Conservation (phyloP, 208 protist species). For the Acanthamoeba culbertsoni region DNA sequence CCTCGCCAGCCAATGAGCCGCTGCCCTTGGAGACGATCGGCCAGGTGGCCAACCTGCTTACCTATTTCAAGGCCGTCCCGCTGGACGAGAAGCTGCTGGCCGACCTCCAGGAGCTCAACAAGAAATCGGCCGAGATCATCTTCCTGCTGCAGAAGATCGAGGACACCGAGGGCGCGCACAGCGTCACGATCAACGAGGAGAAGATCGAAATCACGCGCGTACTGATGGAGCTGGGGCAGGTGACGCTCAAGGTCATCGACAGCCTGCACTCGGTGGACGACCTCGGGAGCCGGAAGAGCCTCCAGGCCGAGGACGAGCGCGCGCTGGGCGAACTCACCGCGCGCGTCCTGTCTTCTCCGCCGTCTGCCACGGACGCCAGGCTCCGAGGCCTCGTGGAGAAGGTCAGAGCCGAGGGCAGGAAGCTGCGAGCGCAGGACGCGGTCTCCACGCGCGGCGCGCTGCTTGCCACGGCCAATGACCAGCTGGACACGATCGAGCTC, state of each 20-base stretch:
- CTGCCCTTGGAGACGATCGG: neutral
- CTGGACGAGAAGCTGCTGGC: neutral
- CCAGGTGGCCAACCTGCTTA: neutral
- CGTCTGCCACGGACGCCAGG: neutral
- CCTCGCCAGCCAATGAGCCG: neutral
- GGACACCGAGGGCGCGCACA: conserved; percentile 41
- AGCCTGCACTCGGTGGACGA: conserved; percentile 31
- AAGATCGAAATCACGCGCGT: conserved; percentile 17
- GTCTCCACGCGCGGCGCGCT: neutral
- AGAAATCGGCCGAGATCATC: conserved; percentile 16
- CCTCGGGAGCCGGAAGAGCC: neutral
- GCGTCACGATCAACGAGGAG: conserved; percentile 20
- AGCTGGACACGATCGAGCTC: conserved; percentile 43
- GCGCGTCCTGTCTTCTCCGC: neutral
- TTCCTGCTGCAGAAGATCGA: conserved; percentile 27
- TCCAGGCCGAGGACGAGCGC: neutral
- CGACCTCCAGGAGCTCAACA: conserved; percentile 26
- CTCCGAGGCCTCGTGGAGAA: neutral
- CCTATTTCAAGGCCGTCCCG: neutral
- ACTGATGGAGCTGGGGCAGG: conserved; percentile 11
- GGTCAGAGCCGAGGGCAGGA: neutral
- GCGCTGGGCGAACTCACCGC: neutral
- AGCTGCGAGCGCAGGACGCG: neutral
- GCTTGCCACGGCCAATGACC: neutral
- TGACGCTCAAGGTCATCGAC: conserved; percentile 17